These are phyloP conservation scores for Akanthomyces uredinophilus DNA, from an alignment of 2,329 filamentous ascomycete species.

Conservation along the genomic window DNA sequence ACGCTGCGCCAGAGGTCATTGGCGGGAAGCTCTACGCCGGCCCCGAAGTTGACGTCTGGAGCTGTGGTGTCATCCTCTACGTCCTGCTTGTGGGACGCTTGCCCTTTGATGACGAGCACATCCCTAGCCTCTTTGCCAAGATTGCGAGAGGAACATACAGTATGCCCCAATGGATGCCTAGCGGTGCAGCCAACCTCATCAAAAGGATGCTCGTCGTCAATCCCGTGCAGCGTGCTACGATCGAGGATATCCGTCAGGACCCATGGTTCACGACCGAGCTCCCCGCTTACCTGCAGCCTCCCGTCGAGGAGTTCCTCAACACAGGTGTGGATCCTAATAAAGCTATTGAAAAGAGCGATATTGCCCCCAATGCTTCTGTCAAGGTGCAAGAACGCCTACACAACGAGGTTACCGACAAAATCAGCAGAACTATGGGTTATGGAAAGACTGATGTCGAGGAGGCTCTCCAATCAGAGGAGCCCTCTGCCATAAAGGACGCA, in stretches of 20 bases:
- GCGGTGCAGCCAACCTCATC: conserved; percentile 76
- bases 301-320: conserved; percentile 86
- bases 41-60: conserved; percentile 98
- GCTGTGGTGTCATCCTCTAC: conserved; percentile 86
- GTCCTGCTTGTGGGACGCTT: conserved; percentile 76
- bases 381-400: conserved; percentile 86
- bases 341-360: conserved; percentile 75
- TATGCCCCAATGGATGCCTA: conserved; percentile 84
- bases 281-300: conserved; percentile 78
- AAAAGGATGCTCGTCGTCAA: conserved; percentile 94
- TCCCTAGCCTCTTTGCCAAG: conserved; percentile 95
- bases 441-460: conserved; percentile 92
- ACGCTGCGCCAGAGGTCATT: conserved; percentile 95
- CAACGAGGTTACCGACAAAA: conserved; percentile 86
- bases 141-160: conserved; percentile 92
- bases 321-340: conserved; percentile 92
- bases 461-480: conserved; percentile 83
- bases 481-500: conserved; percentile 96
- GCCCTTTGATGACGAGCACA: conserved; percentile 98
- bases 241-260: conserved; percentile 87
- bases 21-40: conserved; percentile 96
- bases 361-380: conserved; percentile 72
- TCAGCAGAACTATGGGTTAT: conserved; percentile 98
- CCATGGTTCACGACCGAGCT: conserved; percentile 90
- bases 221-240: conserved; percentile 87